A percentile compares a stretch with the other conserved stretches of the same genome.
Evolutionary conservation across 1,284 basidiomycete genomes (phyloP).

Genomic region (Meripilus lineatus): DNA sequence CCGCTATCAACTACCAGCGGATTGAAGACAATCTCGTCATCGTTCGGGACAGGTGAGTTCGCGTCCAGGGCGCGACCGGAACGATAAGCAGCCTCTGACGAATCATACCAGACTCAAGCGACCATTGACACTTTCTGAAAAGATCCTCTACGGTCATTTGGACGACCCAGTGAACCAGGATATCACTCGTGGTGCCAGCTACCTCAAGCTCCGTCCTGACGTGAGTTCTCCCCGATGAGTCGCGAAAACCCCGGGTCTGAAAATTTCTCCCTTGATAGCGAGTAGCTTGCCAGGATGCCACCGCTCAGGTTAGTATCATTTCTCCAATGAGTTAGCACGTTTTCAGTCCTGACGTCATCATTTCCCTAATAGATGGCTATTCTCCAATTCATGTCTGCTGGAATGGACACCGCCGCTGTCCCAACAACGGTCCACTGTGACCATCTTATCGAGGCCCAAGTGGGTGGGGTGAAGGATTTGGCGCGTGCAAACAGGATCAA

Average conservation of each 20-base stretch:
- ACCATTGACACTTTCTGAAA: constrained; percentile 95
- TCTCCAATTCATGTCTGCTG: constrained; percentile 99
- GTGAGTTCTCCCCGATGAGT: constrained; percentile 43
- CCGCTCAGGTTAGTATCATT: constrained; percentile 60
- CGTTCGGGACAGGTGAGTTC: constrained; percentile 76
- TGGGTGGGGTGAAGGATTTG: constrained; percentile 92
- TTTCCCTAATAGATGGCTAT: constrained; percentile 81
- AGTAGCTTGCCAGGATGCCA: constrained; percentile 99
- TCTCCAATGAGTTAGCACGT: background rate
- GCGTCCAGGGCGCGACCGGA: too few species aligned
- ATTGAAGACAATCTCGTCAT: constrained; percentile 93
- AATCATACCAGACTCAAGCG: constrained; percentile 77
- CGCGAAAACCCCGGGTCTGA: constrained; percentile 5
- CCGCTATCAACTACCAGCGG: constrained; percentile 96
- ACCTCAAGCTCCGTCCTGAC: constrained; percentile 95
- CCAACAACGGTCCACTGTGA: constrained; percentile 99
- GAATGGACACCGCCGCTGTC: constrained; percentile 95
- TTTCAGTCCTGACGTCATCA: constrained; percentile 20
- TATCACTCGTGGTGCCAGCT: constrained; percentile 83
- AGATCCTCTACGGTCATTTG: constrained; percentile 98
- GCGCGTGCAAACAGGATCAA: constrained; percentile 91
- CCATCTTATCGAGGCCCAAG: constrained; percentile 97
- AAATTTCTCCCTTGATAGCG: constrained; percentile 53
- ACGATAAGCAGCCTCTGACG: too few species aligned
- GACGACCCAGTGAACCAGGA: constrained; percentile 91